These are phyloP conservation scores for Rubus idaeus DNA, from an alignment of 306 rosid species.

Conservation along the genomic window DNA sequence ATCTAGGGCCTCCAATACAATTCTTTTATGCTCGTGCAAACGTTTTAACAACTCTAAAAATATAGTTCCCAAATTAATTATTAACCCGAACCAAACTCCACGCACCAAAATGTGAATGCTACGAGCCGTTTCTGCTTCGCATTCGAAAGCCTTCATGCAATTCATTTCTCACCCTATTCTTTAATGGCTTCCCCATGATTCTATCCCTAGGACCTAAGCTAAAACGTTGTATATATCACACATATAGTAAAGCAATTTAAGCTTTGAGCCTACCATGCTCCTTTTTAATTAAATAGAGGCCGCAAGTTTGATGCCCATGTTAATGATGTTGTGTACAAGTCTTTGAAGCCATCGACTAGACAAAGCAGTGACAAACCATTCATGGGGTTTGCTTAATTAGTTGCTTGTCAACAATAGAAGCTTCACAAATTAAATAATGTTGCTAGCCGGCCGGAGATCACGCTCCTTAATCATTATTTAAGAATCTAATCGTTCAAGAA, in stretches of 20 bases:
- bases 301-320: conserved; percentile 35
- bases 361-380: conserved; percentile 33
- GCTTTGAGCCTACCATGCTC: conserved; percentile 7
- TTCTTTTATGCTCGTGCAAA: background rate
- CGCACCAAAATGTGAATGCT: conserved; percentile 29
- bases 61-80: background rate
- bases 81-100: conserved; percentile 6
- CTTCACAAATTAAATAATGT: conserved; percentile 23
- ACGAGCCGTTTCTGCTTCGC: conserved; percentile 16
- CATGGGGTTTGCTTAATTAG: conserved; percentile 32
- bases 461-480: conserved; percentile 19
- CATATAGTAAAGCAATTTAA: conserved; percentile 14
- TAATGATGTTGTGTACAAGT: conserved; percentile 18
- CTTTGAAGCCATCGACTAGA: conserved; percentile 27
- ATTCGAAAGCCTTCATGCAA: conserved; percentile 16
- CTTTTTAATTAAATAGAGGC: background rate
- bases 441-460: conserved; percentile 1
- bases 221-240: conserved; percentile 22
- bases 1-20: background rate
- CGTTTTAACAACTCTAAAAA: background rate
- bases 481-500: background rate
- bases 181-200: conserved; percentile 23
- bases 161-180: conserved; percentile 14
- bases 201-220: background rate
- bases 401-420: conserved; percentile 54